These are phyloP conservation scores for Albatrellus ellisii DNA, from an alignment of 768 basidiomycete genomes.

Conservation along the genomic window DNA sequence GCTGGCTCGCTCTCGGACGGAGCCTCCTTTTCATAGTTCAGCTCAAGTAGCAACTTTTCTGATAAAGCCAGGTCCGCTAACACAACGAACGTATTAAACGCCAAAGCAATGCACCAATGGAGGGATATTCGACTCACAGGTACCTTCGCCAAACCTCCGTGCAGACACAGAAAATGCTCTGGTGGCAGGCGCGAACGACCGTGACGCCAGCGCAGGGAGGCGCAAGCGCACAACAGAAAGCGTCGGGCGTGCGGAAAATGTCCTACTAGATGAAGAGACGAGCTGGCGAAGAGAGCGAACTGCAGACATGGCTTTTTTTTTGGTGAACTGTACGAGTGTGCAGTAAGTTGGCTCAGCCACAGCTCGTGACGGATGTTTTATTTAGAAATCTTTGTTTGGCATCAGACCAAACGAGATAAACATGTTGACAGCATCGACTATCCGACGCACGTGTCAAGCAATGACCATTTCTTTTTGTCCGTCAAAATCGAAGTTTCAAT, in stretches of 20 bases:
- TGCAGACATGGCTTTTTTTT: slow-evolving; percentile 37
- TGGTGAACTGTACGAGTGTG: neutral
- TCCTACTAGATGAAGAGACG: slow-evolving; percentile 30
- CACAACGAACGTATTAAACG: neutral
- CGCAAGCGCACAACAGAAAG: slow-evolving; percentile 13
- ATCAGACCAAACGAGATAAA: too few species aligned
- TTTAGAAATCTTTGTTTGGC: slow-evolving; percentile 1
- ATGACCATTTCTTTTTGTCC: too few species aligned
- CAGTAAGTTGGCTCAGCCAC: neutral
- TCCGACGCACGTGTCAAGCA: too few species aligned
- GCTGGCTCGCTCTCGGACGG: slow-evolving; percentile 41
- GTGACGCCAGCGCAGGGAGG: slow-evolving; percentile 15
- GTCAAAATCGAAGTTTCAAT: too few species aligned
- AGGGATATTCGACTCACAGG: slow-evolving; percentile 22
- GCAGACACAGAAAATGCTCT: slow-evolving; percentile 27
- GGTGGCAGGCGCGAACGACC: slow-evolving; percentile 15
- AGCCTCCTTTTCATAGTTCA: slow-evolving; percentile 72
- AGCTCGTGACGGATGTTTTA: neutral
- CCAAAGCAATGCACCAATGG: neutral
- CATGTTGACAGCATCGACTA: too few species aligned
- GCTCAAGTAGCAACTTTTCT: slow-evolving; percentile 68
- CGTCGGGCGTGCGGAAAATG: slow-evolving; percentile 17
- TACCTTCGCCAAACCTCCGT: slow-evolving; percentile 27
- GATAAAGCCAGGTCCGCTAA: slow-evolving; percentile 64
- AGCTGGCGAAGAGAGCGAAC: slow-evolving; percentile 48